These are phyloP conservation scores for Apiotrichum mycotoxinovorans DNA, from an alignment of 1,284 basidiomycete species.

Conservation along the genomic window DNA sequence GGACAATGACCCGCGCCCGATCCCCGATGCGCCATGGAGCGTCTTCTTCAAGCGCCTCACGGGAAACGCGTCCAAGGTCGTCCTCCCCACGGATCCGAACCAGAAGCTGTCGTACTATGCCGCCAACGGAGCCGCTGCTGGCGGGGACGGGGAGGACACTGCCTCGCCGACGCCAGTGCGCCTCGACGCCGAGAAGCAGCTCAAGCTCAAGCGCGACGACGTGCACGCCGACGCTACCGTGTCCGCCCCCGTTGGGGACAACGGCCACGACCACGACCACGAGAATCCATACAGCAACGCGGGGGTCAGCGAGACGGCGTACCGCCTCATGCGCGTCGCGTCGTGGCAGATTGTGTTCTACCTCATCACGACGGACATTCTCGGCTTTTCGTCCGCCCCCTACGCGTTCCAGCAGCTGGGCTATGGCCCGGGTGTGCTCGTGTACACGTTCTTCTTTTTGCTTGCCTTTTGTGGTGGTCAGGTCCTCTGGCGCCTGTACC, in stretches of 20 bases:
- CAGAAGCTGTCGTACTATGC: not conserved
- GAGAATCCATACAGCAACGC: no score
- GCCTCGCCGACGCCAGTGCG: not conserved
- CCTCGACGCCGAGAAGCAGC: not conserved
- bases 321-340: conserved; percentile 7
- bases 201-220: not conserved
- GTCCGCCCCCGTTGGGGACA: not conserved
- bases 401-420: conserved; percentile 34
- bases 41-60: conserved; percentile 5
- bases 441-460: conserved; percentile 15
- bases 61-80: not conserved
- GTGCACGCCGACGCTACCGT: not conserved
- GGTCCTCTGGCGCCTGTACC: conserved; percentile 10
- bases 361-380: conserved; percentile 21
- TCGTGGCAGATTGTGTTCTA: conserved; percentile 13
- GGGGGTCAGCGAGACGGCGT: conserved; percentile 6
- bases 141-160: no score
- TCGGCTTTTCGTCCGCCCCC: conserved; percentile 42
- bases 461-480: conserved; percentile 8
- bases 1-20: conserved; percentile 6
- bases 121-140: not conserved
- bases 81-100: not conserved
- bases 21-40: conserved; percentile 11
- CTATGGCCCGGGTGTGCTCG: conserved; percentile 22
- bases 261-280: not conserved